These are phyloP conservation scores for Phytophthora syringae DNA, from an alignment of 352 stramenopile species.

Conservation along the genomic window DNA sequence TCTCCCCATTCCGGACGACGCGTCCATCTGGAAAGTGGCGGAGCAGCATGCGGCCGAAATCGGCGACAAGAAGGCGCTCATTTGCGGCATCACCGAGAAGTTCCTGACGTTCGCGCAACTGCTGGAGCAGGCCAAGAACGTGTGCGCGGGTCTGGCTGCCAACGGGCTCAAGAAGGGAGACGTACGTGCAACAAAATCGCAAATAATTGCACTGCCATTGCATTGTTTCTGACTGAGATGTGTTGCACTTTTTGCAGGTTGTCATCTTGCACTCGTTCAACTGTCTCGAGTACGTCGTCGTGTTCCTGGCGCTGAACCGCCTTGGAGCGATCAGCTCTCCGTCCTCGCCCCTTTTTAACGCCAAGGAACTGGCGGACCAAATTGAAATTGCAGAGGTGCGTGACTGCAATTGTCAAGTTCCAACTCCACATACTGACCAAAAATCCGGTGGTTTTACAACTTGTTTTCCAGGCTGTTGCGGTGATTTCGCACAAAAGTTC, in stretches of 20 bases:
- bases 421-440: not conserved
- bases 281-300: conserved; percentile 64
- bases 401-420: not conserved
- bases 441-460: no score
- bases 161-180: conserved; percentile 60
- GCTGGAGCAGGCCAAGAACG: conserved; percentile 27
- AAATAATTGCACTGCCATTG: not conserved
- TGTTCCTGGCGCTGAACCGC: conserved; percentile 55
- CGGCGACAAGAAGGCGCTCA: conserved; percentile 41
- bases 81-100: conserved; percentile 53
- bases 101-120: conserved; percentile 49
- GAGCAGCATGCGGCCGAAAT: conserved; percentile 41
- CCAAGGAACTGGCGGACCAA: conserved; percentile 44
- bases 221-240: no score
- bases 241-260: conserved; percentile 17
- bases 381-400: conserved; percentile 40
- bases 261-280: conserved; percentile 67
- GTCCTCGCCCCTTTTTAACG: conserved; percentile 51
- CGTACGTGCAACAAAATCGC: conserved; percentile 34
- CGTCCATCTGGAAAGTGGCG: conserved; percentile 49
- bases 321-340: conserved; percentile 54
- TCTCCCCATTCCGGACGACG: conserved; percentile 41
- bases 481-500: conserved; percentile 51
- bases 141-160: conserved; percentile 46
- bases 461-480: conserved; percentile 15